Percentiles rank a stretch among this genome's conserved stretches.
phyloP scores from a whole-genome alignment of 1,284 basidiomycete species.

The Irpex sp. region DNA sequence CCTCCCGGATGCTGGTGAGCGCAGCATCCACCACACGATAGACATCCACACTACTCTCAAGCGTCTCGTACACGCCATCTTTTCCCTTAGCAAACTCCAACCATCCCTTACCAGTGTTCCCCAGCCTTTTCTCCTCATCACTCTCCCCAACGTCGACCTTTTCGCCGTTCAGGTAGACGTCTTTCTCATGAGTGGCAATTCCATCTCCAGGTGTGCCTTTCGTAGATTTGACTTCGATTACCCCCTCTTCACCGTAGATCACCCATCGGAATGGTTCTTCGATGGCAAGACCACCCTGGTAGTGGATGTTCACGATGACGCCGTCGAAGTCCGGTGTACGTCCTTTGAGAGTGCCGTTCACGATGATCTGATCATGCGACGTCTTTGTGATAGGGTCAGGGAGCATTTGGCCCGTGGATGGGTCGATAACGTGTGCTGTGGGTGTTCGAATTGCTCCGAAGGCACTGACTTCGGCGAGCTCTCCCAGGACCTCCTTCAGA shows the following conservation, averaged over 20 bases:
- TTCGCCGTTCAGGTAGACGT: conserved; percentile 27
- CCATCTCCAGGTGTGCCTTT: conserved; percentile 22
- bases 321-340: conserved; percentile 27
- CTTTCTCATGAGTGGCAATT: conserved; percentile 19
- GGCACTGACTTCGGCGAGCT: conserved; percentile 28
- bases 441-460: conserved; percentile 25
- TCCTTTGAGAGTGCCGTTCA: conserved; percentile 28
- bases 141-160: conserved; percentile 18
- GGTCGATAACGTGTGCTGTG: conserved; percentile 23
- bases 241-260: conserved; percentile 35
- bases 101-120: conserved; percentile 21
- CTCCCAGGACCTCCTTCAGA: conserved; percentile 27
- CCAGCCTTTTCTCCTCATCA: conserved; percentile 12
- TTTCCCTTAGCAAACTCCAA: conserved; percentile 35
- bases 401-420: conserved; percentile 20
- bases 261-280: conserved; percentile 29
- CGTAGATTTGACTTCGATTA: conserved; percentile 27
- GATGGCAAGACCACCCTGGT: not conserved
- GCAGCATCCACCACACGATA: conserved; percentile 29
- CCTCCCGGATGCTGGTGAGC: conserved; percentile 26
- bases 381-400: conserved; percentile 19
- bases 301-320: conserved; percentile 17
- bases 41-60: conserved; percentile 33
- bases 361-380: conserved; percentile 25
- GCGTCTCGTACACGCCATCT: conserved; percentile 28